A percentile compares a stretch with the other conserved stretches of the same genome.
phyloP scores from a whole-genome alignment of 2,329 filamentous ascomycete genomes.

The Davidsoniella neocaledoniae region DNA sequence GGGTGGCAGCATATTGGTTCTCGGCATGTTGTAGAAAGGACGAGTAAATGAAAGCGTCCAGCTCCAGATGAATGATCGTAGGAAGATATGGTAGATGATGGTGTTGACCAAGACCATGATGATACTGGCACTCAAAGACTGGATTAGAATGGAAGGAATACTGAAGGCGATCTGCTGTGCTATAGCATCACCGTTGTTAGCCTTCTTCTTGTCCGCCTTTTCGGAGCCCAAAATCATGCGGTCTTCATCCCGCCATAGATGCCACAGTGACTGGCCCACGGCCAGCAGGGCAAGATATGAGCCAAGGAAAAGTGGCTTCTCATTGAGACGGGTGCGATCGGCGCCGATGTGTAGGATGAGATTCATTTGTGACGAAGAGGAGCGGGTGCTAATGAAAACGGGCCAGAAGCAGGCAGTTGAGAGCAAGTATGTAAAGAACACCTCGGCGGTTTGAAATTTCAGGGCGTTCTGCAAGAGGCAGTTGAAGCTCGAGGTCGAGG shows the following conservation, averaged over 20 bases:
- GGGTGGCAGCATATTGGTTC: conserved; percentile 45
- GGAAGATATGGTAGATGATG: conserved; percentile 42
- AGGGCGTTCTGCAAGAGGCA: conserved; percentile 43
- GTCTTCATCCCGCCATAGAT: conserved; percentile 61
- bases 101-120: conserved; percentile 29
- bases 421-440: conserved; percentile 56
- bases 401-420: conserved; percentile 69
- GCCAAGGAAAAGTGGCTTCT: conserved; percentile 68
- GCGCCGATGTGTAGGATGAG: conserved; percentile 57
- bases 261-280: conserved; percentile 47
- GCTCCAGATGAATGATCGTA: conserved; percentile 50
- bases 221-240: conserved; percentile 30
- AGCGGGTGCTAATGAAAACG: conserved; percentile 59
- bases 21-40: conserved; percentile 58
- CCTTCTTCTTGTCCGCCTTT: conserved; percentile 14
- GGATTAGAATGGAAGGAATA: conserved; percentile 8
- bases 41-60: conserved; percentile 54
- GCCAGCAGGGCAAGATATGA: conserved; percentile 53
- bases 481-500: conserved; percentile 49
- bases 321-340: conserved; percentile 66
- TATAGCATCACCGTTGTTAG: conserved; percentile 8
- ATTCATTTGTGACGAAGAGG: conserved; percentile 42
- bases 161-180: conserved; percentile 5
- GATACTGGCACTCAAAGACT: conserved; percentile 24
- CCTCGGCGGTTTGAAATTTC: conserved; percentile 47